These are phyloP conservation scores for Ogataea henricii DNA, from an alignment of 805 yeast genomes.

Conservation along the genomic window DNA sequence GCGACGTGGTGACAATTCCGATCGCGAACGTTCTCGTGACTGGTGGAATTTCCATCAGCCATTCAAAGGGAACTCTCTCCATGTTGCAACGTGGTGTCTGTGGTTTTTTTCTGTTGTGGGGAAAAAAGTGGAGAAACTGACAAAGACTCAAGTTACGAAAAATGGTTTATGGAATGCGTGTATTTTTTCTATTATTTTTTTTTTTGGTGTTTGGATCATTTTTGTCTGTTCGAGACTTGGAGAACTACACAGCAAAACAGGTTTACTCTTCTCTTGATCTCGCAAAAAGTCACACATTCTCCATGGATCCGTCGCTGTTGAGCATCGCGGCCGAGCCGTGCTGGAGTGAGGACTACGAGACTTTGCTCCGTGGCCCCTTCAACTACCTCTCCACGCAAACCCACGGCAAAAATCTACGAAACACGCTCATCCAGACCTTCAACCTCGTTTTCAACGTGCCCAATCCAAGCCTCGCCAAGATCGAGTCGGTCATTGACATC, in stretches of 20 bases:
- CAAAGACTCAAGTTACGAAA: background rate
- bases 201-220: background rate
- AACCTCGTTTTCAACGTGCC: constrained; percentile 52
- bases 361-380: constrained; percentile 45
- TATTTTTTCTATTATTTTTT: background rate
- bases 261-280: no score
- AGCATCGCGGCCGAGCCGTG: constrained; percentile 7
- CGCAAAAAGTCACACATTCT: background rate
- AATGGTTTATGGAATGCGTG: background rate
- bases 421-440: constrained; percentile 51
- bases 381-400: constrained; percentile 46
- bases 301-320: constrained; percentile 12
- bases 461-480: constrained; percentile 35
- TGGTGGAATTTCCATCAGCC: constrained; percentile 46
- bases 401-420: constrained; percentile 60
- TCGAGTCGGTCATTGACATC: constrained; percentile 54
- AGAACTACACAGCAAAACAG: no score
- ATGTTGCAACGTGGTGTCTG: constrained; percentile 17
- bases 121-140: background rate
- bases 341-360: constrained; percentile 30
- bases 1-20: constrained; percentile 36
- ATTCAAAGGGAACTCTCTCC: constrained; percentile 42
- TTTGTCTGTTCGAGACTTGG: background rate
- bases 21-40: constrained; percentile 44
- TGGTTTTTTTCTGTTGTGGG: background rate